Base-by-base conservation (phyloP, 148 eudicot species). In the Spergularia bocconei region DNA sequence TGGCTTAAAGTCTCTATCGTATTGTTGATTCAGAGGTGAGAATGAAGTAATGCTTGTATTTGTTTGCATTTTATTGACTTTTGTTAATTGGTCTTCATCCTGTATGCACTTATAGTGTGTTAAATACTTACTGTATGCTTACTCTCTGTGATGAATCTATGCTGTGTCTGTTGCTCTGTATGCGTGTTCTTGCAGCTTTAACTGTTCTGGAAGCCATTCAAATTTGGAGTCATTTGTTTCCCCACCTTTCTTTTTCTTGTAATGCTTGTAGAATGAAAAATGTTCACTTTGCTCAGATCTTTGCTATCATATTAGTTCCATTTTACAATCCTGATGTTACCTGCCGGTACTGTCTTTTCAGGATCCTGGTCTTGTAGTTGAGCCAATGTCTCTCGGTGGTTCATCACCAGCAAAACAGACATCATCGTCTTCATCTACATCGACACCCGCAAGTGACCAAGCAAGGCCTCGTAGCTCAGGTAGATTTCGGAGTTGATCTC, bases 351-450 rank as follows among this genome's bases (percentile, higher is more conserved):
- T 67, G 20, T 17, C 15, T 74, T 63, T 72, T 58, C 84, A 95
- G 98, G 98, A 95, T 79, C 93, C 91, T 69, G 96, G 86, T 78
- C 88, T 95, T 63, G 82, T 86, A 73, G 97, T 95, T 74, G 98
- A 92, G 77, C 88, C 97, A 78, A 92, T 95, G 87, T 65, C 84
- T 71, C 59, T 82, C 33, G 76, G 80, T 76, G 82, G 86, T 79
- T 80, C 92, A 70, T 85, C 96, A 63, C 71, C 92, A 75, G 70
- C 93, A 55, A 89, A 88, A 74, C 81, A 89, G 74, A 68, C 90
- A 39, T 29, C 87, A 59, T 61, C 87, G 23, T 79, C 83, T 73
- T 79, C 91, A 51, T 76, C 94, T 39, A 64, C 93, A 71, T 80
- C 91, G 50, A 70, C 89, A 47, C 60, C 88, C 67, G 61, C 87